phyloP scores from a whole-genome alignment of 208 protist genomes.

The Leishmania guyanensis region DNA sequence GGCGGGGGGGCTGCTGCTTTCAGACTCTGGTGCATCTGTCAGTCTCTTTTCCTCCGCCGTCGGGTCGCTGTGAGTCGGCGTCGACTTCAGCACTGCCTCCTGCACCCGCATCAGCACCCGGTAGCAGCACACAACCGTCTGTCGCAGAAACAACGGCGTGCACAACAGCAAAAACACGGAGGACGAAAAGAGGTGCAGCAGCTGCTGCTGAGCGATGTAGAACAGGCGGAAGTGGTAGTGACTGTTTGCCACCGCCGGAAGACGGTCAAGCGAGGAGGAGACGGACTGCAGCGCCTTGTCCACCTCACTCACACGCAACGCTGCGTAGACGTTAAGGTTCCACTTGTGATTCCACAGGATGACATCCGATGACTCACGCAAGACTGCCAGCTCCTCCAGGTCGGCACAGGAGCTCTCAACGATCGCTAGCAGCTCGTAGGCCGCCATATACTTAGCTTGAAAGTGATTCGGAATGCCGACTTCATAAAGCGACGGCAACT shows the following conservation, averaged over 20 bases:
- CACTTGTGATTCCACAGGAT: slow-evolving; percentile 84
- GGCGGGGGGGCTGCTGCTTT: not conserved
- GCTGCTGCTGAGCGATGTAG: slow-evolving; percentile 34
- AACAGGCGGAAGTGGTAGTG: slow-evolving; percentile 29
- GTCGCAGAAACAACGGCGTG: slow-evolving; percentile 31
- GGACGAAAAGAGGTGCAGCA: slow-evolving; percentile 31
- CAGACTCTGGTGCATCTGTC: not conserved
- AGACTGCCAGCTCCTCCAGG: slow-evolving; percentile 49
- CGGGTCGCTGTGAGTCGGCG: not conserved
- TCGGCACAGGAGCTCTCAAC: slow-evolving; percentile 60
- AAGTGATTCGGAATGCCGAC: slow-evolving; percentile 79
- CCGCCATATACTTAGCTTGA: slow-evolving; percentile 64
- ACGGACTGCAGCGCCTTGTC: slow-evolving; percentile 38
- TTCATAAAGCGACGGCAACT: slow-evolving; percentile 78
- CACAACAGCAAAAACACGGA: slow-evolving; percentile 27
- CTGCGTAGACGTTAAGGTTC: slow-evolving; percentile 88
- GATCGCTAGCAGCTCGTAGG: slow-evolving; percentile 61
- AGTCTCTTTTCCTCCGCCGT: not conserved
- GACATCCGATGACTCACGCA: slow-evolving; percentile 71
- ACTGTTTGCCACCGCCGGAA: slow-evolving; percentile 11
- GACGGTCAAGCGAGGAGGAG: slow-evolving; percentile 25
- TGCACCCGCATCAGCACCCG: slow-evolving; percentile 30
- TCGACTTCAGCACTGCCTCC: slow-evolving; percentile 8
- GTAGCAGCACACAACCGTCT: slow-evolving; percentile 29
- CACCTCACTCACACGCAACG: slow-evolving; percentile 64